Evolutionary conservation across 2,329 filamentous ascomycete genomes (phyloP), one percentile per base, ranked within the genome.

Genomic region (Aspergillus luchuensis): DNA sequence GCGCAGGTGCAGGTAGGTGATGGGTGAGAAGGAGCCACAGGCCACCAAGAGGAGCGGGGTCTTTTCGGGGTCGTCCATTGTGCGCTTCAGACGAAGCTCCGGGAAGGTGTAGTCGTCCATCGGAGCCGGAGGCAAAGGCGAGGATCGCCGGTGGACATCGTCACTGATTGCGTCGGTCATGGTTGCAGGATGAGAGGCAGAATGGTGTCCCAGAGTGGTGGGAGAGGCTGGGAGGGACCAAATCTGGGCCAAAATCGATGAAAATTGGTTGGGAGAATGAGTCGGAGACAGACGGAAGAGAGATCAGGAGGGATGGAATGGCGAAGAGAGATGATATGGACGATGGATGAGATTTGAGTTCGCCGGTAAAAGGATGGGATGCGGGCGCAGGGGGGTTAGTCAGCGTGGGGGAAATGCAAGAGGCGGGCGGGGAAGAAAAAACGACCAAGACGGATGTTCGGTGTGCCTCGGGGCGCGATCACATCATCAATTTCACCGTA

Each of bases 1-100:
- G 73, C 91, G 88, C 64, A 95, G 80, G 73, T 94, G 91, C 10
- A 76, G 59, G 49, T 73, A 76, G 25, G 73, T 75, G 54, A 74
- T 74, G 17, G 90, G 90, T 0, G 88, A 91, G 78, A 92, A 93
- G 11, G 83, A 85, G 48, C 84, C 81, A 65, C 81, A 82, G 28
- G 80, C 79, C 57, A 82, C 78, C 13, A 82, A 72, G 8, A 81
- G 70, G 5, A 81, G 68, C n/a, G 79, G 79, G 1, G 78, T 81
- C 69, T 80, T 81, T 60, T 77, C 78, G 5, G 80, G 75, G 60
- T 82, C 78, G 15, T 76, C 71, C 78, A 82, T 80, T 62, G 74
- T 76, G 61, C 71, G 76, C 72, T 79, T 81, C 59, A 82, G 67
- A 57, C 80, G 77, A 45, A 74, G 65, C 54, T 77, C 74, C 2